Percentiles rank a stretch among this genome's conserved stretches.
Evolutionary conservation across 164 flowering plant species (phyloP).

Genomic region (Cinnamomum micranthum): DNA sequence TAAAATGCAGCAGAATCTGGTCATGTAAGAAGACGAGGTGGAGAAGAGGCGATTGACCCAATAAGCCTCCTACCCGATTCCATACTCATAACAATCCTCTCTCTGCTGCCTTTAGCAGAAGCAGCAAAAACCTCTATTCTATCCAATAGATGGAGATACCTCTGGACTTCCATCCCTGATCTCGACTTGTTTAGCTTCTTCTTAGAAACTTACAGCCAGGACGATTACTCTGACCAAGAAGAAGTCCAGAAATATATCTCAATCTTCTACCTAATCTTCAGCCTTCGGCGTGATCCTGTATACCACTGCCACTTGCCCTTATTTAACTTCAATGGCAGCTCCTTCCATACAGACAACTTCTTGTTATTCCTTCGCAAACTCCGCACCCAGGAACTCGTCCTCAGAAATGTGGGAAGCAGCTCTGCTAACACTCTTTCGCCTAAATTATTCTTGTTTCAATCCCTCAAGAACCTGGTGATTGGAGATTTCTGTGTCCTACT

Average conservation of each 20-base stretch:
- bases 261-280: neutral
- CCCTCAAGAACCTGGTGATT: neutral
- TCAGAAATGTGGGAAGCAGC: neutral
- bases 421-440: neutral
- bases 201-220: too few relatives aligned
- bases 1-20: neutral
- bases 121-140: constrained; percentile 3
- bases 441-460: neutral
- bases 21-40: neutral
- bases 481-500: neutral
- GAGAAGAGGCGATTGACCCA: neutral
- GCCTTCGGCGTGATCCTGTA: neutral
- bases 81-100: neutral
- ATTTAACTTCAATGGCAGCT: neutral
- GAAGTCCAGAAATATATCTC: neutral
- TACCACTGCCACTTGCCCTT: neutral
- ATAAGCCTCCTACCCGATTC: neutral
- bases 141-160: constrained; percentile 7
- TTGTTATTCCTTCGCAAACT: neutral
- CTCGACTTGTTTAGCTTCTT: neutral
- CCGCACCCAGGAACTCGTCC: neutral
- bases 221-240: neutral
- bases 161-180: neutral
- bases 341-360: neutral
- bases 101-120: neutral